These are phyloP conservation scores for Solioccasus polychromus DNA, from an alignment of 768 basidiomycete genomes.

Conservation along the genomic window DNA sequence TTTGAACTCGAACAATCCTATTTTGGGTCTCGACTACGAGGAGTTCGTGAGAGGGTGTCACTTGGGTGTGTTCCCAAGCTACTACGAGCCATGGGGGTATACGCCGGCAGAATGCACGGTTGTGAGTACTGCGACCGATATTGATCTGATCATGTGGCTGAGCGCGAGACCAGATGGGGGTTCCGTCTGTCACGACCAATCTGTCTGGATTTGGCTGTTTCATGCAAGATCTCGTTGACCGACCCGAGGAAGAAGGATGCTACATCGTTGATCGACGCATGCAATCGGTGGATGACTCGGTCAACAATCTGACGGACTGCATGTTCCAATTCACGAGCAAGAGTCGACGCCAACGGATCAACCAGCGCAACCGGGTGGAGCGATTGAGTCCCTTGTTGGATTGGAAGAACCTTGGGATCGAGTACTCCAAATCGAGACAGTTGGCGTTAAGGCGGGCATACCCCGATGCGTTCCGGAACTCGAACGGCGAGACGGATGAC, in stretches of 20 bases:
- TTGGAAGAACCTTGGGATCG: constrained; percentile 97
- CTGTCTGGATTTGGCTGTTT: constrained; percentile 97
- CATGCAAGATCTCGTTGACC: constrained; percentile 97
- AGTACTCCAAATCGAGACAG: constrained; percentile 95
- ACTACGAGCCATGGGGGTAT: constrained; percentile 96
- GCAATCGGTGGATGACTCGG: constrained; percentile 89
- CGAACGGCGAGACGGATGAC: constrained; percentile 48
- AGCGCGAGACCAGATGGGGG: constrained; percentile 73
- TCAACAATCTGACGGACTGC: constrained; percentile 72
- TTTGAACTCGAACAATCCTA: constrained; percentile 96
- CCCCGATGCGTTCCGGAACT: constrained; percentile 84
- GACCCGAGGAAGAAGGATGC: constrained; percentile 91
- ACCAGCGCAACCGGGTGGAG: constrained; percentile 98
- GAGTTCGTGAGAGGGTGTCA: constrained; percentile 99
- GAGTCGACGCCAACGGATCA: constrained; percentile 94
- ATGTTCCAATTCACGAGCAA: constrained; percentile 78
- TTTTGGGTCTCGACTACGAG: constrained; percentile 95
- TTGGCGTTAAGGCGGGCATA: constrained; percentile 90
- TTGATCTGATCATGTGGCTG: constrained; percentile 3
- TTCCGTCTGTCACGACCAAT: constrained; percentile 96
- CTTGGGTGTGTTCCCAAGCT: constrained; percentile 96
- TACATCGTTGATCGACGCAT: constrained; percentile 94
- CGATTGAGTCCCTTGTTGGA: constrained; percentile 89
- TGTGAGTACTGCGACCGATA: constrained; percentile 41
- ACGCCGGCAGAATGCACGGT: constrained; percentile 99